Evolutionary conservation across 179 eudicot species (phyloP), one percentile per base, ranked within the genome.

Genomic region (Spergularia azorica): DNA sequence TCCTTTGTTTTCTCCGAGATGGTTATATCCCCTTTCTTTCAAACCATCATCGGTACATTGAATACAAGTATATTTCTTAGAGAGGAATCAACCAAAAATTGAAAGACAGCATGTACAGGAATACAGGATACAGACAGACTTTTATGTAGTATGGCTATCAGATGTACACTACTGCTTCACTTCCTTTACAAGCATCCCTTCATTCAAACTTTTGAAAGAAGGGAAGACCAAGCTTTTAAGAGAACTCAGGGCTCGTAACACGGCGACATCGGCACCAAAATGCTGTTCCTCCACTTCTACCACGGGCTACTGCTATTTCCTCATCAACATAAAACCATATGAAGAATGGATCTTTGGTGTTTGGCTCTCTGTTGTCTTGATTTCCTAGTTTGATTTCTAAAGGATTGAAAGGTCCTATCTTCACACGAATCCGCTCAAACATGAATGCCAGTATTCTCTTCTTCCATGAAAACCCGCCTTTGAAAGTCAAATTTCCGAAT

Each of bases 271-370:
- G 94, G 70, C 95, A 92, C 98, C 98, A 95, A 70, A 92, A 91
- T 5, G 98, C 98, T 64, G 97, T 95, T 18, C 98, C 98, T 16
- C 98, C 98, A 69, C 98, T 87, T 79, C 79, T 84, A 26, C 98
- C 98, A 71, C 93, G 95, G 58, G 97, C 98, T 70, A 95, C 97
- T 5, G 97, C 97, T 68, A 95, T 90, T 79, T 95, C 98, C 75
- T 95, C 97, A 71, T 95, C 99, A 26, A 93, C 72, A 79, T 93
- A 95, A 79, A 88, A 91, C 99, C 99, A 93, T 71, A 89, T 84
- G 86, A 95, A 95, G 87, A 95, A 93, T 5, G 97, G 97, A 74
- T 89, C 89, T 76, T 90, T 87, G 63, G 74, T 88, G 89, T 83
- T 86, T 5, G 97, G 99, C 77, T 90, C 95, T 67, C 84, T 86